Evolutionary conservation across 345 rosid species (phyloP), one percentile per base, ranked within the genome.

Genomic region (Eucalyptus guilfoylei): DNA sequence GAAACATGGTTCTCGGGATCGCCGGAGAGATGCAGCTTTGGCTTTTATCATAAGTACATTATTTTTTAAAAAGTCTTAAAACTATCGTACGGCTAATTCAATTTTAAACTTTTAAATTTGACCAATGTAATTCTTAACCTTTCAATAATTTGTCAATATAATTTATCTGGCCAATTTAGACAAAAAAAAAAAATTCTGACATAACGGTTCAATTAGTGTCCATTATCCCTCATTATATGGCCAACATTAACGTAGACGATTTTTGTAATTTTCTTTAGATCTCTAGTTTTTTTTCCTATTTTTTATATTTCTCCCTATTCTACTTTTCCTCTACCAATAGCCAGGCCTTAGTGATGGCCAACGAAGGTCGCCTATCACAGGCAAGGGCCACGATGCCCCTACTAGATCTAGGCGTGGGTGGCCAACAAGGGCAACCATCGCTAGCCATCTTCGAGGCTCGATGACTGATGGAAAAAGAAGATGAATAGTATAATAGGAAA

Each of bases 121-220:
- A 3, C 11, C 81, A 17, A 30, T n/a, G 5, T 14, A 30, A 30
- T 64, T 7, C 5, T 64, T 30, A 64, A 2, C 5, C 8, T 34
- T 17, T 34, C 21, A 11, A 9, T 3, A 34, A 69, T 19, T 72
- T 19, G 4, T 19, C 5, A 34, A 17, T 72, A 10, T 72, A 17
- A 72, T 34, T 64, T 6, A 72, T 72, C 7, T 0, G 0, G 1
- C 44, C 5, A 8, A 64, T 64, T 64, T 7, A 34, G 45, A 23
- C 5, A 3, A 9, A 21, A 52, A 50, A 52, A 52, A 19, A 64
- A 64, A 14, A 0, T 0, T 2, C 2, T 9, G 11, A 9, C 24
- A 11, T 34, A 40, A 3, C 4, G 2, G 0, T 3, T 23, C 13
- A 37, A 11, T 19, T 4, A 19, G 2, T 23, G 12, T 0, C 14